These are phyloP conservation scores for Phytophthora sp. DNA, from an alignment of 352 stramenopile genomes.

Conservation along the genomic window DNA sequence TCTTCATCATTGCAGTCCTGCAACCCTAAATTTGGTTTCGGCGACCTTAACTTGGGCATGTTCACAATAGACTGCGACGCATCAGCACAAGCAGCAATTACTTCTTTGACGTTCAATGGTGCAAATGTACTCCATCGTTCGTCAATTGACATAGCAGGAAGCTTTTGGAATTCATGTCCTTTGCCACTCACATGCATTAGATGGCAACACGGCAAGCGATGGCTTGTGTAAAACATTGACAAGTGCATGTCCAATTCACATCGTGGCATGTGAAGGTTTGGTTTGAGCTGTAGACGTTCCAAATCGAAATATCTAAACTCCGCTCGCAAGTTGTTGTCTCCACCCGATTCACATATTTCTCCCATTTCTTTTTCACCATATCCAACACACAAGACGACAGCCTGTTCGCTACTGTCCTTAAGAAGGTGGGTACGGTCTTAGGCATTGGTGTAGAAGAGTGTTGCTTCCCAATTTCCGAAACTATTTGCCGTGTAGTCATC, in stretches of 20 bases:
- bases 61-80: constrained; percentile 2
- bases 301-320: constrained; percentile 15
- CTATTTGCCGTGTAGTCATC: constrained; percentile 16
- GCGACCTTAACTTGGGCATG: constrained; percentile 12
- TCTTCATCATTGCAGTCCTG: not conserved
- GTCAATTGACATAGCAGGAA: constrained; percentile 4
- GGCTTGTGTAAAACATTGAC: constrained; percentile 8
- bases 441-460: not conserved
- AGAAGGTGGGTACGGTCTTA: constrained; percentile 5
- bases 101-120: constrained; percentile 4
- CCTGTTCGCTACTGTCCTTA: not conserved
- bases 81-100: not conserved
- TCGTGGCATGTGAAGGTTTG: not conserved
- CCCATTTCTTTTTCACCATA: constrained; percentile 23
- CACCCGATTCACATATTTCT: constrained; percentile 24
- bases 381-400: constrained; percentile 4
- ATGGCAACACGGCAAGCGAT: constrained; percentile 16
- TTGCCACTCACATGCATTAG: constrained; percentile 7
- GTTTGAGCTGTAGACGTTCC: constrained; percentile 10
- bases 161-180: not conserved
- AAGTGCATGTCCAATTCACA: constrained; percentile 2
- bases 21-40: constrained; percentile 9
- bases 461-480: not conserved
- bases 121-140: constrained; percentile 4
- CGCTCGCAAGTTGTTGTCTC: constrained; percentile 31